Evolutionary conservation across 441 rosid genomes (phyloP), one percentile per base, ranked within the genome.

Genomic region (Erodium moschatum): DNA sequence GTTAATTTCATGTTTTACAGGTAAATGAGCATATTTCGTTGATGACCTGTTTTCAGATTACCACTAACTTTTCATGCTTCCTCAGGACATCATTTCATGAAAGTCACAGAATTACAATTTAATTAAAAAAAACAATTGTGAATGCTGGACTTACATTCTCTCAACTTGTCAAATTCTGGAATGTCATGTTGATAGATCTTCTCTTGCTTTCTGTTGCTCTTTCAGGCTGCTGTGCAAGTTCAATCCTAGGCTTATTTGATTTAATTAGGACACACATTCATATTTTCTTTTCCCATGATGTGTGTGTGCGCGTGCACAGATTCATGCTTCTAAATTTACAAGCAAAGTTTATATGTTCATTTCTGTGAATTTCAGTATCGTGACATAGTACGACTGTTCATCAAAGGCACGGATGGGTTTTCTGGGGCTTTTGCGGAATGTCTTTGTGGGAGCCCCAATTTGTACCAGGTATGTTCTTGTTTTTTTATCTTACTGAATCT

Each of bases 371-470:
- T 81, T 71, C 84, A 93, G 98, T 90, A 89, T 69, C 92, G 96
- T 42, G 96, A 93, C 73, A 77, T 87, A 73, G 96, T 89, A 78
- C 83, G 97, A 54, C 89, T 84, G 79, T 91, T 90, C 82, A 88
- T 93, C 67, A 90, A 93, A 82, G 97, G 98, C 21, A 93, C 98
- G 0, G 81, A 86, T 78, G 91, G 97, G 71, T 85, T 93, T 79
- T 85, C 97, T 11, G 98, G 98, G 71, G 93, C 91, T 70, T 90
- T 93, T 84, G 96, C 96, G 68, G 90, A 93, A 79, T 87, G 96
- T 78, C 85, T 90, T 13, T 90, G 96, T 73, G 98, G 98, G 69
- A 93, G 93, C 77, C 91, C 97, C 16, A 87, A 87, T 77, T 79
- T 93, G 76, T 93, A 93, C 78, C 90, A 87, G 96, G 95, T 87